Conservation (phyloP, 345 rosid species). For the Salix suchowensis region DNA sequence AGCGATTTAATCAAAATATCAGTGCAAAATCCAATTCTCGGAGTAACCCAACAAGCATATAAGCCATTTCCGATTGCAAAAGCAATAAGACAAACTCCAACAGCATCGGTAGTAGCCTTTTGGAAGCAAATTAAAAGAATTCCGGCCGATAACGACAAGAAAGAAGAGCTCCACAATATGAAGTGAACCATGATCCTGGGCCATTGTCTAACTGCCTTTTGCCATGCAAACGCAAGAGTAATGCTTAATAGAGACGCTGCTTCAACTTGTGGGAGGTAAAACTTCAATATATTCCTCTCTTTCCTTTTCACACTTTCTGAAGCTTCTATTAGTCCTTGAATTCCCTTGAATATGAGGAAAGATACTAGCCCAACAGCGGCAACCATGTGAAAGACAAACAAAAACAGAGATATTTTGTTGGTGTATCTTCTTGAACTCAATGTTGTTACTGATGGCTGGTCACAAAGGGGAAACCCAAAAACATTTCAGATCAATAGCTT, state of each 20-base stretch:
- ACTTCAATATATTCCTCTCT: constrained; percentile 55
- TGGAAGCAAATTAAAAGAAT: constrained; percentile 92
- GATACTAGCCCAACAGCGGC: constrained; percentile 59
- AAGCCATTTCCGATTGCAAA: constrained; percentile 84
- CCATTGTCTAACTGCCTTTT: constrained; percentile 70
- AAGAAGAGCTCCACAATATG: constrained; percentile 73
- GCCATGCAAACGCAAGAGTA: constrained; percentile 81
- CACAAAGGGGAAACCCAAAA: background rate
- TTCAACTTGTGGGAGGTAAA: constrained; percentile 82
- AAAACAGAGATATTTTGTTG: constrained; percentile 62
- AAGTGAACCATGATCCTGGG: constrained; percentile 81
- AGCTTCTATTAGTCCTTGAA: constrained; percentile 67
- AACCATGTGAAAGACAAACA: constrained; percentile 67
- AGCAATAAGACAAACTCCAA: constrained; percentile 70
- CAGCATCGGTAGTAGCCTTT: constrained; percentile 69
- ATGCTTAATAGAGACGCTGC: constrained; percentile 77
- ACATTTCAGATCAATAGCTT: background rate
- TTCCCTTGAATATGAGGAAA: constrained; percentile 80
- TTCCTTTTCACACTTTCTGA: constrained; percentile 41
- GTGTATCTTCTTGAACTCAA: constrained; percentile 80
- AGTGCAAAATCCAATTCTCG: constrained; percentile 51
- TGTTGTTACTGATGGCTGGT: constrained; percentile 51
- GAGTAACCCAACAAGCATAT: constrained; percentile 89
- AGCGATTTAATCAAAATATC: constrained; percentile 59
- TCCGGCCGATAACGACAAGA: constrained; percentile 74